A percentile compares a stretch with the other conserved stretches of the same genome.
Evolutionary conservation across 177 flowering plant species (phyloP).

Genomic region (Vitis hybrid): DNA sequence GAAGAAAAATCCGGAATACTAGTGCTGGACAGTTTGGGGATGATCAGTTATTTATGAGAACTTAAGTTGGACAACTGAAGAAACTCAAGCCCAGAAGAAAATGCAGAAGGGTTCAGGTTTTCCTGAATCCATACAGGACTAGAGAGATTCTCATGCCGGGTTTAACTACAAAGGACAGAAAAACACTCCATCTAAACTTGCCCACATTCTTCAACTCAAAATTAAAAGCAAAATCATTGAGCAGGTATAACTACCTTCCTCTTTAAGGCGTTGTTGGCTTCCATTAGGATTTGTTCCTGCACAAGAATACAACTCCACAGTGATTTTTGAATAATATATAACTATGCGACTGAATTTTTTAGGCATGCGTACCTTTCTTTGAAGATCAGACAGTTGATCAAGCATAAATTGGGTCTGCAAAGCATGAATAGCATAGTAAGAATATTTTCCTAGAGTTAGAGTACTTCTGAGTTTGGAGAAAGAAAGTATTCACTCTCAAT

Average conservation of each 20-base stretch:
- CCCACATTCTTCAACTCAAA: too few species aligned
- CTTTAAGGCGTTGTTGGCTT: constrained; percentile 37
- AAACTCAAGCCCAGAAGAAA: background rate
- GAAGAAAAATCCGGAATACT: background rate
- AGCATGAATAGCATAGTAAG: background rate
- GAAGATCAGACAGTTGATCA: constrained; percentile 58
- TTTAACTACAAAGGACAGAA: too few species aligned
- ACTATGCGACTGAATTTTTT: background rate
- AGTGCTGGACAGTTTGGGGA: background rate
- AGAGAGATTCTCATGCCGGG: too few species aligned
- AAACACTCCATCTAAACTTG: too few species aligned
- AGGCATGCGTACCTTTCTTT: constrained; percentile 36
- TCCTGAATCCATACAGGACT: too few species aligned
- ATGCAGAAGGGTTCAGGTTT: too few species aligned
- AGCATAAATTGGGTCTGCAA: constrained; percentile 54
- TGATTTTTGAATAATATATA: background rate
- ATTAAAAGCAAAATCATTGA: too few species aligned
- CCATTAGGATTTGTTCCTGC: constrained; percentile 50
- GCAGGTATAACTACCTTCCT: constrained; percentile 33
- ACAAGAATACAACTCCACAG: background rate
- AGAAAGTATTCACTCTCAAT: too few species aligned
- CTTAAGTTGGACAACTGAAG: too few species aligned
- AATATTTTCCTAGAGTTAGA: too few species aligned
- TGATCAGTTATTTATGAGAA: too few species aligned
- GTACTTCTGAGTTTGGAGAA: too few species aligned